Base-by-base conservation (phyloP, 1,284 basidiomycete genomes). In the Coriolopsis trogii region DNA sequence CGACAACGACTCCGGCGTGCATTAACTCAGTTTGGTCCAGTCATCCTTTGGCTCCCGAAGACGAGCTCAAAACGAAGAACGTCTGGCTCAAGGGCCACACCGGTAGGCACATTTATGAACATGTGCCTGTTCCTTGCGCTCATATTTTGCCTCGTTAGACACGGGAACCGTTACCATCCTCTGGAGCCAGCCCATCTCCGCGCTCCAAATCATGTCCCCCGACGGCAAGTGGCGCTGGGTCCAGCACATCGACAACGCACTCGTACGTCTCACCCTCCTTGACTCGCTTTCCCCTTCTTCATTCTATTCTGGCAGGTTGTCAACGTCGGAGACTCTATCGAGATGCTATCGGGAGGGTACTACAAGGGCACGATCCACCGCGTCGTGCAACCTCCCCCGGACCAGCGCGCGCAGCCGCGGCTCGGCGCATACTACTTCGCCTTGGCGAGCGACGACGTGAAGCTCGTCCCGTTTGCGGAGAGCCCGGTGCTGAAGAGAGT, bases 1-100 rank as follows among this genome's bases (percentile, higher is more conserved):
- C 21, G 13, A 5, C 2, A 2, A 10, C 6, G 8, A 23, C 12
- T 30, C 26, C 36, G 4, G 13, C 23, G 20, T 10, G 10, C 6
- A 8, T 6, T 10, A 18, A 29, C 12, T 8, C 15, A 6, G 13
- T 39, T 12, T 9, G n/a, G 9, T 36, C 6, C 9, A 3, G 70
- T 39, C 63, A 68, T 45, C 70, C 70, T 6, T 65, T 68, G 2
- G 55, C 67, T 4, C 53, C 63, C 8, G 80, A 82, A 8, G 81
- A 84, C 33, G 81, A 83, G 54, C 51, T 56, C 12, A 78, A 76
- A 59, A 74, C 80, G 0, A 78, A 80, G 34, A 73, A 80, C 33
- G 78, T 84, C 15, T 84, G 80, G 82, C 64, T 84, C 15, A 83
- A 84, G 59, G 82, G 82, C 1, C 82, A 85, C 53, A 81, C 77